Percentiles rank a stretch among this genome's conserved stretches.
These are phyloP conservation scores for Claviceps arundinis DNA, from an alignment of 2,329 filamentous ascomycete species.

Conservation along the genomic window DNA sequence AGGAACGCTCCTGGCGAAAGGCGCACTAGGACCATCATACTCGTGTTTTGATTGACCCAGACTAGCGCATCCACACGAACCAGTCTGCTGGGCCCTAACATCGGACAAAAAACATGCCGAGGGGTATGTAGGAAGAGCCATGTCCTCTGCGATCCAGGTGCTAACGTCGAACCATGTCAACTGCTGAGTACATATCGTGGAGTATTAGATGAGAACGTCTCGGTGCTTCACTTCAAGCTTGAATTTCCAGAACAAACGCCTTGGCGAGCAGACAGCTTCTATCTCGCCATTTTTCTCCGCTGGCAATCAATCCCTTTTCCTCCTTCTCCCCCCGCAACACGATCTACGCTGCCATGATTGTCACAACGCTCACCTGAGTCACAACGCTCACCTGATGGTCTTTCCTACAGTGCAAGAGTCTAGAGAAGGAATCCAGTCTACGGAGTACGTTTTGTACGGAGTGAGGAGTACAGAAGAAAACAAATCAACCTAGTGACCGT, in stretches of 20 bases:
- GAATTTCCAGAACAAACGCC: neutral
- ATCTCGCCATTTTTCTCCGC: neutral
- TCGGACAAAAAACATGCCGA: constrained; percentile 5
- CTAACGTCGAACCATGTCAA: neutral
- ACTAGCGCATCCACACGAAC: constrained; percentile 7
- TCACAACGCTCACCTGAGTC: neutral
- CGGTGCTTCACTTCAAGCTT: no score
- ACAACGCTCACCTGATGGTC: neutral
- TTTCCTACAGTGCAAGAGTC: neutral
- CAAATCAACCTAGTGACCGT: neutral
- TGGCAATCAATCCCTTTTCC: neutral
- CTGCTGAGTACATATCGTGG: neutral
- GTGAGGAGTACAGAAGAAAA: neutral
- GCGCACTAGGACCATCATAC: constrained; percentile 1
- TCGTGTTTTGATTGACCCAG: constrained; percentile 5
- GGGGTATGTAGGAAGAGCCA: neutral
- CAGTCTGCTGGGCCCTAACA: constrained; percentile 5
- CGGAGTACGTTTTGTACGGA: no score
- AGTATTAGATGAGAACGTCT: neutral
- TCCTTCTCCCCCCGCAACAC: neutral
- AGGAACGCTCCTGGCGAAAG: constrained; percentile 1
- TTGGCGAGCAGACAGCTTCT: neutral
- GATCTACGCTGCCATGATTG: neutral
- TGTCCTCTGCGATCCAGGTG: constrained; percentile 1
- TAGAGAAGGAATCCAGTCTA: no score